Evolutionary conservation across 345 rosid genomes (phyloP), one percentile per base, ranked within the genome.

Genomic region (Lepidium didymum): DNA sequence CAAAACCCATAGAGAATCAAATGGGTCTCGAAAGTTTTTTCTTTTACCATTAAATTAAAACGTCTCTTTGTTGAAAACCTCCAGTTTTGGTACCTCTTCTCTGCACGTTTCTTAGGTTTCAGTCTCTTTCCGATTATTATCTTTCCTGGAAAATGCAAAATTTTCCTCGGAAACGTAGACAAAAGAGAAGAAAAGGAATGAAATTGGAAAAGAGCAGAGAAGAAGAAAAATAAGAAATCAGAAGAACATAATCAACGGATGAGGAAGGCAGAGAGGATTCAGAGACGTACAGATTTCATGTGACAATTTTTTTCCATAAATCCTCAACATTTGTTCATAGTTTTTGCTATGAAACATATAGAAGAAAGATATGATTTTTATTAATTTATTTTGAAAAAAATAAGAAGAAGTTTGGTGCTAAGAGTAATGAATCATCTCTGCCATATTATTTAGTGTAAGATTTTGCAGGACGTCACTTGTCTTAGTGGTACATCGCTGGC

Each of bases 241-340:
- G 37, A 37, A 40, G 56, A 35, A 71, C 44, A 70, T 50, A 60
- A 62, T 47, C 54, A 35, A 45, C 11, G 69, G 69, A 54, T 62
- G 64, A 54, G 64, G 69, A 31, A 53, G 7, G 71, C 53, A 12
- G 60, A 54, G 70, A 64, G 57, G 42, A 56, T 65, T 63, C 41
- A 46, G 70, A 72, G 64, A 47, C 76, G 59, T 72, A 47, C 71
- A 56, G 71, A 64, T 73, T 64, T 64, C 71, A 73, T 64, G 59
- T 56, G 76, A 64, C 69, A 57, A 35, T 47, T 60, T 38, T 53
- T 35, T 42, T 14, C 55, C 27, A 36, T 16, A 43, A 19, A 18
- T 46, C 10, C 40, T 29, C 33, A 12, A 11, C 25, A n/a, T 21
- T n/a, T 15, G 7, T 57, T 21, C 44, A 55, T 6, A 62, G 64